Percentiles rank a stretch among this genome's conserved stretches.
phyloP scores from a whole-genome alignment of 225 moss, liverwort and hornwort genomes.

The Polytrichum commune region DNA sequence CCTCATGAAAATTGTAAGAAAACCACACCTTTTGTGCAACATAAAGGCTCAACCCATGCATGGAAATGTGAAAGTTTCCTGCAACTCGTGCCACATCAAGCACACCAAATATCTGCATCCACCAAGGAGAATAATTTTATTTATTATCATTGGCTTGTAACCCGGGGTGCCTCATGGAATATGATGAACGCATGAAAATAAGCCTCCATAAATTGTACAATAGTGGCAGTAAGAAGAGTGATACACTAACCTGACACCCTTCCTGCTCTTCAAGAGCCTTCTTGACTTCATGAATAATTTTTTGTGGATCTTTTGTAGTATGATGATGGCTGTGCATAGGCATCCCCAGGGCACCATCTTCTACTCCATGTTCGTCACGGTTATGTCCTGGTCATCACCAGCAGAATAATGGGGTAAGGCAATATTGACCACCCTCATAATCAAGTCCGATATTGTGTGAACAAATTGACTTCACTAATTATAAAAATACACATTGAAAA shows the following conservation, averaged over 20 bases:
- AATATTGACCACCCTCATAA: background rate
- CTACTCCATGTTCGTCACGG: constrained; percentile 39
- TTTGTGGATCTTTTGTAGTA: constrained; percentile 61
- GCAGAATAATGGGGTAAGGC: background rate
- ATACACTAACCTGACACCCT: constrained; percentile 81
- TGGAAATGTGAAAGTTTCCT: constrained; percentile 96
- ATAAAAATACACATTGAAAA: too few species aligned
- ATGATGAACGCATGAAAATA: too few species aligned
- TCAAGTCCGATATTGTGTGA: too few species aligned
- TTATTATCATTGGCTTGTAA: too few species aligned
- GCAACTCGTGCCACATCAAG: constrained; percentile 96
- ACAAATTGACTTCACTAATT: too few species aligned
- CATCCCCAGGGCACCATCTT: constrained; percentile 37
- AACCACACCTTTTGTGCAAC: constrained; percentile 80
- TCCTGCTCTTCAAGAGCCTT: constrained; percentile 76
- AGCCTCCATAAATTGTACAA: background rate
- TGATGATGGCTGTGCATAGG: constrained; percentile 46
- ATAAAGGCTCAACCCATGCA: constrained; percentile 90
- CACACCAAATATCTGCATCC: constrained; percentile 85
- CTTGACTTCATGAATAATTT: constrained; percentile 73
- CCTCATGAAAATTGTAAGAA: background rate
- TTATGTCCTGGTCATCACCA: constrained; percentile 38
- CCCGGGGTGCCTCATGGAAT: too few species aligned
- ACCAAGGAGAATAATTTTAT: constrained; percentile 7
- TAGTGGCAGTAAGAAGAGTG: too few species aligned